Percentiles rank a stretch among this genome's conserved stretches.
Conservation (phyloP, 2,329 filamentous ascomycete species). For the Chrysosporium keratinophilum region DNA sequence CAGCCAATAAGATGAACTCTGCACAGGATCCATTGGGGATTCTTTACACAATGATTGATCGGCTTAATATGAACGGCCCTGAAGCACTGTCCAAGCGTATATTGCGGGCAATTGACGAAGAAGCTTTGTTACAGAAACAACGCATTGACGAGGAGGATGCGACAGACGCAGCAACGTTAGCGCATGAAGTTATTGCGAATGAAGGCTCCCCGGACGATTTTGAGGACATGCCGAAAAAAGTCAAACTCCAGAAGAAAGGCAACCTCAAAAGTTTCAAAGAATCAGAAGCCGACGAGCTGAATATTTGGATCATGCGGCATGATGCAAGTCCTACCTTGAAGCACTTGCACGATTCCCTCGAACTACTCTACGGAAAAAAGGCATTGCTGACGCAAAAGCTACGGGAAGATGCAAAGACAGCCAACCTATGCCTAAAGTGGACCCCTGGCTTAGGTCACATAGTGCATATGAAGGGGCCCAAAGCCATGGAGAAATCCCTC, state of each 20-base stretch:
- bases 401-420: conserved; percentile 49
- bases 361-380: conserved; percentile 52
- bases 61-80: conserved; percentile 50
- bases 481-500: conserved; percentile 47
- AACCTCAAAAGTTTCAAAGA: conserved; percentile 24
- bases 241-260: conserved; percentile 24
- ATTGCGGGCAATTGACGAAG: conserved; percentile 74
- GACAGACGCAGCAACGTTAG: conserved; percentile 59
- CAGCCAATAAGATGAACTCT: conserved; percentile 19
- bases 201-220: conserved; percentile 53
- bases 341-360: conserved; percentile 58
- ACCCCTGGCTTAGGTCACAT: conserved; percentile 79
- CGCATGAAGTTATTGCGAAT: conserved; percentile 57
- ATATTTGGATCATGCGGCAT: conserved; percentile 54
- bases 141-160: conserved; percentile 62
- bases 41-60: conserved; percentile 25
- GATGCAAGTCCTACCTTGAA: conserved; percentile 57
- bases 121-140: conserved; percentile 73
- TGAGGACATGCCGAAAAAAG: conserved; percentile 46
- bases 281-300: conserved; percentile 33
- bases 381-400: conserved; percentile 50
- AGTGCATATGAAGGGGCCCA: conserved; percentile 71
- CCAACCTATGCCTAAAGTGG: conserved; percentile 70
- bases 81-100: conserved; percentile 61
- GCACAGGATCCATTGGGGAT: conserved; percentile 26